Conservation (phyloP, 768 basidiomycete genomes). For the Podaxis rugospora region DNA sequence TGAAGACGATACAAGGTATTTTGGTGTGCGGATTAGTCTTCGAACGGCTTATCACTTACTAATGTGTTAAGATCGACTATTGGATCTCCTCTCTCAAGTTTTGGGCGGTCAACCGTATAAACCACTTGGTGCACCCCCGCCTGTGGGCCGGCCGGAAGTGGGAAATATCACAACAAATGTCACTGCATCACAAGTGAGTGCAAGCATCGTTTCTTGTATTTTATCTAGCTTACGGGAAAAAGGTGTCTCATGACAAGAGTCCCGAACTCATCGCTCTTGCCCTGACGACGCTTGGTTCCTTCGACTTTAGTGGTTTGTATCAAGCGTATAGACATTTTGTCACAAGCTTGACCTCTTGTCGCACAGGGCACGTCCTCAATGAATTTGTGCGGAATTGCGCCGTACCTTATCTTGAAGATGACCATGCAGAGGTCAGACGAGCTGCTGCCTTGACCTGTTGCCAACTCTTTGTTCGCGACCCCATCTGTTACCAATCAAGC, state of each 20-base stretch:
- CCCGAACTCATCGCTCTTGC: slow-evolving; percentile 77
- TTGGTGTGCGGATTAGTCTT: background rate
- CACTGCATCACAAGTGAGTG: slow-evolving; percentile 41
- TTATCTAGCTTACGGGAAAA: slow-evolving; percentile 5
- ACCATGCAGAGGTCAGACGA: slow-evolving; percentile 79
- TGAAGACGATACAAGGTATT: slow-evolving; percentile 88
- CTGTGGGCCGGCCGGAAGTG: slow-evolving; percentile 51
- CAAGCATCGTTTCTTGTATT: background rate
- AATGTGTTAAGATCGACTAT: slow-evolving; percentile 66
- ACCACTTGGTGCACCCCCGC: slow-evolving; percentile 79
- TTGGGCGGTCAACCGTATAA: slow-evolving; percentile 84
- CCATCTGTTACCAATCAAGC: slow-evolving; percentile 94
- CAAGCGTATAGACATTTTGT: background rate
- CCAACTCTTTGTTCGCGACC: slow-evolving; percentile 87
- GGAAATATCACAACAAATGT: slow-evolving; percentile 46
- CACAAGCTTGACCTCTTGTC: background rate
- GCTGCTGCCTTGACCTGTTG: slow-evolving; percentile 93
- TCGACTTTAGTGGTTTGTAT: slow-evolving; percentile 84
- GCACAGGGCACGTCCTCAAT: slow-evolving; percentile 82
- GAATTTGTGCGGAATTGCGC: slow-evolving; percentile 94
- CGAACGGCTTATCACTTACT: background rate
- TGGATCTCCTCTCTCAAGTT: slow-evolving; percentile 79
- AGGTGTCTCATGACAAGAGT: slow-evolving; percentile 53
- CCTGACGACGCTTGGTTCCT: slow-evolving; percentile 79
- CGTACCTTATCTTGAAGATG: slow-evolving; percentile 91